Evolutionary conservation across 345 rosid genomes (phyloP), one percentile per base, ranked within the genome.

Genomic region (Populus pruinosa): DNA sequence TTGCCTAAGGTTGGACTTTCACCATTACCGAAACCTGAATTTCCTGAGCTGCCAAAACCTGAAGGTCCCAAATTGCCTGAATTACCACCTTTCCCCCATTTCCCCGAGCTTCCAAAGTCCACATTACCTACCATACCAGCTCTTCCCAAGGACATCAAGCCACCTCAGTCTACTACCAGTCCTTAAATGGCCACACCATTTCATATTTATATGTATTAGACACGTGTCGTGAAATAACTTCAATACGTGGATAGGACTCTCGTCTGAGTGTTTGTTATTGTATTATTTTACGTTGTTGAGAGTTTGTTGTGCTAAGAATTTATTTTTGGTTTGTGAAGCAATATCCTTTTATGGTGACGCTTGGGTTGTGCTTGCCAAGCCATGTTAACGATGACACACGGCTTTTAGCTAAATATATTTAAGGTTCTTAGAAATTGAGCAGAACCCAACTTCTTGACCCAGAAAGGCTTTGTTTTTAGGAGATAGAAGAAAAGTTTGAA

Each of bases 41-140:
- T 76, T 3, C 66, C 73, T 0, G 36, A 64, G 25, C 31, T 66
- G 17, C 65, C 67, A 31, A 56, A 73, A 20, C 69, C 36, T 27
- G 74, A 72, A 29, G 56, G 21, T 47, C 81, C 80, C 17, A 67
- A 67, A 43, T 21, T 68, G 53, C 66, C 77, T 31, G 71, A 56
- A 27, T 13, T 78, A 33, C 80, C 78, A 47, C 4, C 55, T 0
- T 0, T 75, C 20, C 79, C 66, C 1, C 62, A 75, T 20, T 18
- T 71, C 0, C 71, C 72, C 17, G 72, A 82, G 0, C 21, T 70
- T 29, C 56, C 73, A 1, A 20, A 64, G 76, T 61, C 70, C 8
- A 47, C 78, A 56, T 35, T 70, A 33, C 81, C 79, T 3, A 43
- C 64, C 50, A 33, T 74, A 9, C 85, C 83, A 10, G 21, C 72